Base-by-base conservation (phyloP, 176 grass and related monocot genomes). In the Rhynchospora pubera region DNA sequence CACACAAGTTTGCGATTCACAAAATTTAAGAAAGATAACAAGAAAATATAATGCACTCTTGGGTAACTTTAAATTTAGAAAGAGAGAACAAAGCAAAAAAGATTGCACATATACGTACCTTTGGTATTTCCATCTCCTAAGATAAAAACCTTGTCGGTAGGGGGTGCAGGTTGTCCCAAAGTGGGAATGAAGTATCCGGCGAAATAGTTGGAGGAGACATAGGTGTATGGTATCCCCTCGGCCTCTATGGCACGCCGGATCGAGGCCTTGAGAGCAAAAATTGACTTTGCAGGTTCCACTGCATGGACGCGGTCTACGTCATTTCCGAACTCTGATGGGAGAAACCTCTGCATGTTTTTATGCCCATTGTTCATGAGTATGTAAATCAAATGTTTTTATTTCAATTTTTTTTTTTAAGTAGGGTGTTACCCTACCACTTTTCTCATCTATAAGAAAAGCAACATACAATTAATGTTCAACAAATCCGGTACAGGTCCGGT, bases 251-350 rank as follows among this genome's bases (percentile, higher is more conserved):
- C 88, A 18, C 88, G 88, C 0, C 88, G 85, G 88, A 93, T 74
- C 6, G 34, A 82, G 46, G 34, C 83, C 80, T 93, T 93, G 18
- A 28, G 3, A 11, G 45, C 62, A 9, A 90, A 79, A 9, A 85
- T 26, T 1, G 83, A 84, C 86, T 57, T 90, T 5, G 55, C 88
- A 0, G 91, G 86, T 53, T 93, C 91, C 60, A 93, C 88, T 9
- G 82, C 69, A 9, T 74, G 22, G 13, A 22, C 18, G 24, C 62
- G 69, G 80, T 88, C 91, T n/a, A 84, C 83, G 73, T 93, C 91
- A 46, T 78, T 46, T 0, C 91, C 88, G 56, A 93, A 93, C 62
- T 93, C 88, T 4, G 91, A 93, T 9, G 88, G 91, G 4, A 93
- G 45, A 84, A 93, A 90, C 77, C 91, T 82, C 88, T 87, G 79